Conservation (phyloP, 495 filamentous ascomycete species). For the Tuber borchii region DNA sequence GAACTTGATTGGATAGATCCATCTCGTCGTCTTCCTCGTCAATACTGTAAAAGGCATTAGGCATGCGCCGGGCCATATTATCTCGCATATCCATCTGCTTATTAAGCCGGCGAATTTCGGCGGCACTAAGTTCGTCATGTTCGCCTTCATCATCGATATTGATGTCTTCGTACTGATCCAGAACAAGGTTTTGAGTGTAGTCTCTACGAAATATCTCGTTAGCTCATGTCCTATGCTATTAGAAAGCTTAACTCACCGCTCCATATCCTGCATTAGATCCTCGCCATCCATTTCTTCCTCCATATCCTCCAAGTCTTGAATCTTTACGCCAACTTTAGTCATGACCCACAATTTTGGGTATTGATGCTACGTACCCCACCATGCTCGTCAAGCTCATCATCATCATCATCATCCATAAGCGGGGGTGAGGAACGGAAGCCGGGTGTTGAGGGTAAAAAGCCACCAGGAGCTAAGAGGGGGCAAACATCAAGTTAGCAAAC, state of each 20-base stretch:
- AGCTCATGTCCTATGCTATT: not conserved
- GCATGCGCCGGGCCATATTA: constrained; percentile 67
- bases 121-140: constrained; percentile 65
- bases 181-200: constrained; percentile 37
- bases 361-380: constrained; percentile 24
- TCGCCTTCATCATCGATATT: constrained; percentile 78
- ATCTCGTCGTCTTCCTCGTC: constrained; percentile 80
- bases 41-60: constrained; percentile 75
- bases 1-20: constrained; percentile 74
- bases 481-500: not conserved
- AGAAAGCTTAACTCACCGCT: constrained; percentile 17
- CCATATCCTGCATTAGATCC: constrained; percentile 56
- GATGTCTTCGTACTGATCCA: constrained; percentile 60
- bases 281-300: constrained; percentile 92
- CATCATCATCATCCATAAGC: constrained; percentile 39
- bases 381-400: constrained; percentile 38
- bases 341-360: not conserved
- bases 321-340: constrained; percentile 8
- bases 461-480: constrained; percentile 20
- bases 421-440: constrained; percentile 38
- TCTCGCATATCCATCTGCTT: constrained; percentile 76
- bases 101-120: constrained; percentile 69
- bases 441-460: constrained; percentile 33
- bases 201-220: constrained; percentile 20
- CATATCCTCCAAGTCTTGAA: constrained; percentile 77